Conservation (phyloP, 768 basidiomycete genomes). For the Mycena polygramma region DNA sequence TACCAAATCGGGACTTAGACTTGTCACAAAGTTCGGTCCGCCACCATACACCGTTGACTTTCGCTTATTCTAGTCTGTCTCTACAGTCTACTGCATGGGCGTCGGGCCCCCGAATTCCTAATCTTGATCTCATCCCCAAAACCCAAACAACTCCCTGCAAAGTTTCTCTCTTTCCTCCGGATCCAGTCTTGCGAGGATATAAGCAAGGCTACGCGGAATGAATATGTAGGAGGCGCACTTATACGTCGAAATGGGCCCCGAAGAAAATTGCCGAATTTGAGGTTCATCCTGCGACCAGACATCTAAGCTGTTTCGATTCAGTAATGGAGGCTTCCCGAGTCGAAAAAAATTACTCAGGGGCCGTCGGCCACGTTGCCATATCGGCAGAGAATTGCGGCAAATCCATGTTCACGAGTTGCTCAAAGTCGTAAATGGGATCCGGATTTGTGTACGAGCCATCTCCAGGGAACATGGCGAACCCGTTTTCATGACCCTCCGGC, state of each 20-base stretch:
- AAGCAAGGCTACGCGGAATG: background rate
- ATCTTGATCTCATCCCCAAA: no score
- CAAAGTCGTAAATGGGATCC: slow-evolving; percentile 4
- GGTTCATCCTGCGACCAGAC: slow-evolving; percentile 28
- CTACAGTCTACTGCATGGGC: no score
- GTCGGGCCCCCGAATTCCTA: no score
- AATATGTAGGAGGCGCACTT: background rate
- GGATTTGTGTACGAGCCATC: background rate
- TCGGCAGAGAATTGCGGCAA: background rate
- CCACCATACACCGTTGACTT: no score
- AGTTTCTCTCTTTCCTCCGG: background rate
- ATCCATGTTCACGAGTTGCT: slow-evolving; percentile 7
- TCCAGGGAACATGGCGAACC: background rate
- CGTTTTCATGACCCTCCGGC: background rate
- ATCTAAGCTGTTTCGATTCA: slow-evolving; percentile 20
- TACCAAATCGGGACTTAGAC: no score
- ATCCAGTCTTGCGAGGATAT: background rate
- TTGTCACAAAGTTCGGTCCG: no score
- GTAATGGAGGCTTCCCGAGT: background rate
- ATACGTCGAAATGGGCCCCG: background rate
- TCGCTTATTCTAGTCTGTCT: no score
- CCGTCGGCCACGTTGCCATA: slow-evolving; percentile 21
- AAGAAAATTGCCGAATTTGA: background rate
- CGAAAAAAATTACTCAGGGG: slow-evolving; percentile 8
- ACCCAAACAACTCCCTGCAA: background rate